Evolutionary conservation across 495 filamentous ascomycete species (phyloP), one percentile per base, ranked within the genome.

Genomic region (Bombardia bombarda): DNA sequence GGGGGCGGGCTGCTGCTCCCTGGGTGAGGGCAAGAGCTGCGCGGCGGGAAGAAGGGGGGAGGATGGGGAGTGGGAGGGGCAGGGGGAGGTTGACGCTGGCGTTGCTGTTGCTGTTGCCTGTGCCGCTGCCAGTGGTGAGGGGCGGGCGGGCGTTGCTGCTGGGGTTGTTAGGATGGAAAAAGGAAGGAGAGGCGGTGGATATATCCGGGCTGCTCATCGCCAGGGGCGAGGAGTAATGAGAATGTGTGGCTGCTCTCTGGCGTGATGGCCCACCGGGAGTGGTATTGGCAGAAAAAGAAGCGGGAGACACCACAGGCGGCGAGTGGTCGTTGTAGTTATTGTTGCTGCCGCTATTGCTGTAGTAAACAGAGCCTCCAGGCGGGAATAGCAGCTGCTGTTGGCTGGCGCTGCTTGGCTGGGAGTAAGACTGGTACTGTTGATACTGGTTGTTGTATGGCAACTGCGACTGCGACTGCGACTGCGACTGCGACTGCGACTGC

Each of bases 1-100:
- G 62, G 56, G 7, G 55, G 55, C 25, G 56, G 61, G 18, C 32
- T 20, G n/a, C 36, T n/a, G n/a, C n/a, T 40, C 32, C 18, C 25
- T 25, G 7, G 43, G 21, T 6, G 37, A 38, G 26, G 26, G 32
- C 9, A 22, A 53, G 42, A 39, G 47, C 51, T 32, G 57, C 55
- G 23, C 48, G 50, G 1, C 34, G 6, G 22, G 20, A 17, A 7
- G 34, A 21, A 13, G 10, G 18, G 3, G 34, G 32, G n/a, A 30
- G 26, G 26, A 30, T n/a, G n/a, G n/a, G n/a, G n/a, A n/a, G n/a
- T n/a, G n/a, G n/a, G n/a, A n/a, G n/a, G n/a, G n/a, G n/a, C n/a
- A n/a, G n/a, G n/a, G n/a, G n/a, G n/a, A n/a, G n/a, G n/a, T n/a
- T n/a, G n/a, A n/a, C n/a, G n/a, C n/a, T n/a, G n/a, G n/a, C n/a